These are phyloP conservation scores for Malus asiatica DNA, from an alignment of 306 rosid genomes.

Conservation along the genomic window DNA sequence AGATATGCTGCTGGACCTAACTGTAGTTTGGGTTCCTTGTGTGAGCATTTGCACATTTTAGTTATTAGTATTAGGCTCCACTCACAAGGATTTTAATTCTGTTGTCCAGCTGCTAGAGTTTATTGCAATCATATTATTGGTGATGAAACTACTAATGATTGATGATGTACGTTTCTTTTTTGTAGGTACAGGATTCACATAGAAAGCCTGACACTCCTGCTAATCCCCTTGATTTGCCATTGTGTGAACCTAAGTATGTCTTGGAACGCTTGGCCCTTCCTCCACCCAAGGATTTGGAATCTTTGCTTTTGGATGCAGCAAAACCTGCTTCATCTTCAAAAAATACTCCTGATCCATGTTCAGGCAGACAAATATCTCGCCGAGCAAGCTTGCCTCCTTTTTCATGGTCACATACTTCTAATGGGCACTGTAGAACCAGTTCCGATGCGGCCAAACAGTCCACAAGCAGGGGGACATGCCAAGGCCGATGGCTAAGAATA, in stretches of 20 bases:
- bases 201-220: slow-evolving; percentile 42
- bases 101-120: background rate
- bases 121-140: background rate
- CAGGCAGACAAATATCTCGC: slow-evolving; percentile 65
- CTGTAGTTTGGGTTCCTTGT: background rate
- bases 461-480: slow-evolving; percentile 63
- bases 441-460: slow-evolving; percentile 64
- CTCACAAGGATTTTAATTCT: background rate
- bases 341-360: slow-evolving; percentile 53
- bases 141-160: background rate
- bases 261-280: slow-evolving; percentile 61
- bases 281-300: slow-evolving; percentile 69
- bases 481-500: slow-evolving; percentile 77
- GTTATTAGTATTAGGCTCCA: background rate
- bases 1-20: background rate
- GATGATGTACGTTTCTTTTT: slow-evolving; percentile 9
- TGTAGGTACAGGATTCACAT: slow-evolving; percentile 49
- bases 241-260: slow-evolving; percentile 55
- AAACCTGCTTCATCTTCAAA: slow-evolving; percentile 49
- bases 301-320: slow-evolving; percentile 77
- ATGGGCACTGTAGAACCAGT: slow-evolving; percentile 65
- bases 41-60: background rate
- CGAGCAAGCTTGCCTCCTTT: slow-evolving; percentile 72
- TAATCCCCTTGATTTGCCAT: slow-evolving; percentile 53
- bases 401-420: slow-evolving; percentile 83